Percentiles rank a stretch among this genome's conserved stretches.
Conservation (phyloP, 495 filamentous ascomycete species). For the Penicillium canescens region DNA sequence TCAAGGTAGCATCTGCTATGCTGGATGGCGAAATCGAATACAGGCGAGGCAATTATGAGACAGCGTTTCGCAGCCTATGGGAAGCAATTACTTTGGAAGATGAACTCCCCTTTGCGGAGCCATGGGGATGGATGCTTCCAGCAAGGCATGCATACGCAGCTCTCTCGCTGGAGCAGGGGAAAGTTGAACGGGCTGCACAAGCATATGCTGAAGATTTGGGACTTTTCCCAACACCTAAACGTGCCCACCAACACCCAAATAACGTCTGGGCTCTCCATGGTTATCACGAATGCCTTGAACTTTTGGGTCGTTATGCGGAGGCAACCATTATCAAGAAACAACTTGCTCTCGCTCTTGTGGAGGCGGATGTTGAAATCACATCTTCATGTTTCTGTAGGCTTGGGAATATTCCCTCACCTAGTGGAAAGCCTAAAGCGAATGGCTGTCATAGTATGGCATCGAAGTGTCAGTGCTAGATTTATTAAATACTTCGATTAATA, state of each 20-base stretch:
- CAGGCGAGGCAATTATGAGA: slow-evolving; percentile 49
- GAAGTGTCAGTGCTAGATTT: slow-evolving; percentile 7
- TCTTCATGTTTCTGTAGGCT: slow-evolving; percentile 60
- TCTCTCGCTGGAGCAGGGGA: slow-evolving; percentile 57
- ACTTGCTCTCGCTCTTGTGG: slow-evolving; percentile 47
- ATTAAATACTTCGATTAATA: not conserved
- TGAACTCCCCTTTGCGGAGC: slow-evolving; percentile 58
- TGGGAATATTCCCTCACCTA: slow-evolving; percentile 11
- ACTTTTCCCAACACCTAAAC: slow-evolving; percentile 48
- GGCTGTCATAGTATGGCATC: slow-evolving; percentile 10
- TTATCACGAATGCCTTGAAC: slow-evolving; percentile 57
- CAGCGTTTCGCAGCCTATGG: slow-evolving; percentile 50
- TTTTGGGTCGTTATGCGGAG: slow-evolving; percentile 46
- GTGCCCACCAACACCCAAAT: slow-evolving; percentile 58
- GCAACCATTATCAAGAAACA: slow-evolving; percentile 48
- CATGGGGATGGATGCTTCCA: slow-evolving; percentile 68
- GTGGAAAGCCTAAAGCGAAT: slow-evolving; percentile 8
- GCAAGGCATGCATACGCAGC: slow-evolving; percentile 63
- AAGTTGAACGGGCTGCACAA: slow-evolving; percentile 48
- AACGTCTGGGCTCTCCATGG: slow-evolving; percentile 69
- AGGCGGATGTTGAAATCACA: slow-evolving; percentile 57
- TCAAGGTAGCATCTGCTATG: slow-evolving; percentile 57
- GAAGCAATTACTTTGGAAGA: slow-evolving; percentile 50
- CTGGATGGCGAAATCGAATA: slow-evolving; percentile 65
- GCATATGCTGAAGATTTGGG: slow-evolving; percentile 62